Conservation (phyloP, 2,329 filamentous ascomycete species). For the Colletotrichum phormii region DNA sequence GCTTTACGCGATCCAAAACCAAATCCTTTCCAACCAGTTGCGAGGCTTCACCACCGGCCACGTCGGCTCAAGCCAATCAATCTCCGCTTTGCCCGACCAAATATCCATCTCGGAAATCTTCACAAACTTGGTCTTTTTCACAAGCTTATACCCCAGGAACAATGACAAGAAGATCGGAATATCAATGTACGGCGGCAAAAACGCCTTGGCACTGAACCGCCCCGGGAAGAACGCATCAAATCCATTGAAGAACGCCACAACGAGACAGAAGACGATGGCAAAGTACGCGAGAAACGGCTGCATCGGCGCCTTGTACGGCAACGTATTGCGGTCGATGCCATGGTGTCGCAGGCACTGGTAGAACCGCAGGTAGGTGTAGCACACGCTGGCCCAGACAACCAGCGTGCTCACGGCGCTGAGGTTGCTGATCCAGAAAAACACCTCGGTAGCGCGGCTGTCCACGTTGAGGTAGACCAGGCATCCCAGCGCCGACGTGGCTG, state of each 20-base stretch:
- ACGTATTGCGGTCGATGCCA: constrained; percentile 70
- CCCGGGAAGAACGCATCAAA: constrained; percentile 78
- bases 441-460: constrained; percentile 55
- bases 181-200: constrained; percentile 77
- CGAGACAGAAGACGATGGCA: constrained; percentile 68
- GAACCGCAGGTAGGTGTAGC: constrained; percentile 77
- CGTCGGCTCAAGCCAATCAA: constrained; percentile 50
- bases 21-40: constrained; percentile 53
- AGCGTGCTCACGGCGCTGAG: constrained; percentile 77
- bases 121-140: constrained; percentile 67
- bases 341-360: constrained; percentile 73
- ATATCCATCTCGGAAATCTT: constrained; percentile 51
- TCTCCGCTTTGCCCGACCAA: constrained; percentile 54
- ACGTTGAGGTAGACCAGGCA: constrained; percentile 74
- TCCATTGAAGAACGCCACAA: constrained; percentile 78
- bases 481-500: constrained; percentile 66
- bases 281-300: constrained; percentile 78
- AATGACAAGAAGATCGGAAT: constrained; percentile 74
- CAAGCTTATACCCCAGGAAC: constrained; percentile 75
- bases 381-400: constrained; percentile 76
- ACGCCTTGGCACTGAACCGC: constrained; percentile 57
- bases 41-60: constrained; percentile 50
- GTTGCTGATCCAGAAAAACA: constrained; percentile 61
- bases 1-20: constrained; percentile 54
- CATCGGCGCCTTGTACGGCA: constrained; percentile 73